Base-by-base conservation (phyloP, 2,329 filamentous ascomycete species). In the Diaporthe vaccinii region DNA sequence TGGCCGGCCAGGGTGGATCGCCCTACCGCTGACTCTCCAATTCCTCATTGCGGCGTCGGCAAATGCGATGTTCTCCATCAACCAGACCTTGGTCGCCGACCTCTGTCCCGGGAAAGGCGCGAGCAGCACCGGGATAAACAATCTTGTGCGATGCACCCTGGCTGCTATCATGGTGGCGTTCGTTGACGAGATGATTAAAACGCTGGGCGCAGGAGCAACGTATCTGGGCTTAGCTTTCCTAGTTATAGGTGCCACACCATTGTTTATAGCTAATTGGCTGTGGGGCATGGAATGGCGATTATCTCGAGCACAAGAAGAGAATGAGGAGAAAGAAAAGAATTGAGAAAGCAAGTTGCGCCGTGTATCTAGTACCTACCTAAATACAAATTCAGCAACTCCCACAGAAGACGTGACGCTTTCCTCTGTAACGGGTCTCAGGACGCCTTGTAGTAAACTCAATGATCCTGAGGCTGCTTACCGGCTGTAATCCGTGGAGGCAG, bases 61-160 rank as follows among this genome's bases (percentile, higher is more conserved):
- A 22, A 85, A 83, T 58, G 84, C 84, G 5, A 78, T 85, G 4
- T 85, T 85, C 71, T 81, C 80, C 20, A 78, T 83, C n/a, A 83
- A 83, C 73, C 80, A 81, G 67, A 82, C 82, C 14, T 76, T 84
- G 25, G 78, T 84, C 28, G 77, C 82, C 17, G 83, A 84, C 53
- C 74, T 81, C 5, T 83, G 80, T 53, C 82, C 82, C 0, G 79
- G 80, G 1, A 77, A 78, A n/a, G 79, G 80, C 5, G 82, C 83
- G 2, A 80, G 81, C 49, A 79, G 78, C 34, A 84, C 82, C 0
- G 83, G 82, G 1, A 78, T 82, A 44, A 84, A 84, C 71, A 84
- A 84, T 74, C 72, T 84, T 73, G 80, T 80, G 22, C 79, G 82
- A 5, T 83, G 82, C 58, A 74, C 78, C 15, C 59, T 83, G 6